Evolutionary conservation across 768 basidiomycete species (phyloP), one percentile per base, ranked within the genome.

Genomic region (Suillus ampliporus): DNA sequence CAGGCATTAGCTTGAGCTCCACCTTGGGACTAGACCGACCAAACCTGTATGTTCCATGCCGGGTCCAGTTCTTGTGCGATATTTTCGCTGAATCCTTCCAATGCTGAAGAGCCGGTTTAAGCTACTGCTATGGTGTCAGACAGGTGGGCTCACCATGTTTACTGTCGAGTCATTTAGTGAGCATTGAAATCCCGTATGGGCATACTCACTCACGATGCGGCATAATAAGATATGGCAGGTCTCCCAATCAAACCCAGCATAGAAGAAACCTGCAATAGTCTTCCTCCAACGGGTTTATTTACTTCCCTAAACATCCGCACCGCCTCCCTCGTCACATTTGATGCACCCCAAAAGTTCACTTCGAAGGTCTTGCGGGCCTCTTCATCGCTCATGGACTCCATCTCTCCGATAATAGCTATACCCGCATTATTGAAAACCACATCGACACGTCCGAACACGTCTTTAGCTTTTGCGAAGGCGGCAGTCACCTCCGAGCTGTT

Each of bases 271-370:
- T 80, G 77, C 15, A 79, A 64, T 1, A 80, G 67, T 15, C 71
- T 72, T 1, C 79, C 79, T 0, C 77, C 77, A 5, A n/a, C 63
- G n/a, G 78, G 73, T 9, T 72, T 64, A 58, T 80, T 79, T 1
- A 71, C 67, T 14, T 79, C 79, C 21, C 79, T 71, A 64, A 79
- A 77, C 58, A 73, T 69, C 47, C 61, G 57, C 37, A 80, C 64
- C 0, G 77, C 77, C 44, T 72, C 76, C 26, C 61, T 64, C 43
- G 64, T 75, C 46, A 78, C 77, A 44, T 64, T 62, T 0, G 62
- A 60, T 40, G 74, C 70, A 10, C 6, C 31, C 31, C 31, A 31
- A 6, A 31, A 31, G 31, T 31, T 31, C 4, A 31, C 31, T 31
- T 31, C 74, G 48, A 83, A 80, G 64, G 77, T 31, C 3, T 60